These are phyloP conservation scores for Candida rishiriensis DNA, from an alignment of 805 yeast genomes.

Conservation along the genomic window DNA sequence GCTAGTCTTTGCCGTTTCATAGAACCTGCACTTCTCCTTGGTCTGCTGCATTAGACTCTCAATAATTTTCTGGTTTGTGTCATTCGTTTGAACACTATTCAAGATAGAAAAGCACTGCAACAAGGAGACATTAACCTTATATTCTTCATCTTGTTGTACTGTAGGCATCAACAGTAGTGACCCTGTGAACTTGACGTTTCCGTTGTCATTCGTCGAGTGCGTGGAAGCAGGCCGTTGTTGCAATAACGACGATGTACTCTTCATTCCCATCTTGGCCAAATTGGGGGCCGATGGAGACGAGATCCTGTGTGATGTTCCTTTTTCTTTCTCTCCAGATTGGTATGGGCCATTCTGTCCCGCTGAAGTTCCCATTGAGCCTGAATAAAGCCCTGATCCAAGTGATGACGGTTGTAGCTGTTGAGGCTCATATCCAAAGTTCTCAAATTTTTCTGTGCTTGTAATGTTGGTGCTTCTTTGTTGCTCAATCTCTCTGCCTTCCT, in stretches of 20 bases:
- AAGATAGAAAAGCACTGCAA: constrained; percentile 62
- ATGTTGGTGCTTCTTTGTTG: neutral
- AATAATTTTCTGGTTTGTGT: constrained; percentile 54
- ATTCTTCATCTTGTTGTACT: constrained; percentile 8
- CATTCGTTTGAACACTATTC: constrained; percentile 47
- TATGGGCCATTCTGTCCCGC: too few species aligned
- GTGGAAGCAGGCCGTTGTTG: too few species aligned
- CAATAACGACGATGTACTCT: too few species aligned
- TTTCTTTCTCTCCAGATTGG: too few species aligned
- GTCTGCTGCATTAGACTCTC: constrained; percentile 41
- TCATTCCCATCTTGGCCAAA: too few species aligned
- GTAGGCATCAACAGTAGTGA: too few species aligned
- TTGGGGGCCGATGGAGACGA: too few species aligned
- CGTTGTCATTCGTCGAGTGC: too few species aligned
- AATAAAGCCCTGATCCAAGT: too few species aligned
- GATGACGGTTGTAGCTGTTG: neutral
- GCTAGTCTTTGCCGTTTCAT: constrained; percentile 1
- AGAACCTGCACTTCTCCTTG: constrained; percentile 19
- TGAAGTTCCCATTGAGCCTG: too few species aligned
- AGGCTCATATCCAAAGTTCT: neutral
- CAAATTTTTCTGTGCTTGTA: neutral
- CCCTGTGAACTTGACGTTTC: too few species aligned
- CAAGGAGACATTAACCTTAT: constrained; percentile 21
- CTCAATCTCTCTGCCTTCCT: constrained; percentile 14
- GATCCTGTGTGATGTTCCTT: too few species aligned